phyloP scores from a whole-genome alignment of 495 filamentous ascomycete species.

The Bombardia bombarda region DNA sequence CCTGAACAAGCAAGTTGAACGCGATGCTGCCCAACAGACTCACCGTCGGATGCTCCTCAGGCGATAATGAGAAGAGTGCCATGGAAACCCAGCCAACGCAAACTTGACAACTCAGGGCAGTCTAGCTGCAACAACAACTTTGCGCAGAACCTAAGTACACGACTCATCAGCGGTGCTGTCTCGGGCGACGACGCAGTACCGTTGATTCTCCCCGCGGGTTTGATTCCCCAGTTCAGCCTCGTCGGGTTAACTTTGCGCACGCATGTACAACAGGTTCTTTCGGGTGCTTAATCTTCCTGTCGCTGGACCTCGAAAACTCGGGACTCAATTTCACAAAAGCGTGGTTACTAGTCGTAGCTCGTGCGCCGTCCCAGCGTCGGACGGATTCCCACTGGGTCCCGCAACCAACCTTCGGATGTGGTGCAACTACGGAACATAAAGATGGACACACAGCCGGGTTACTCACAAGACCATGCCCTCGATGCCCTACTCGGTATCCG shows the following conservation, averaged over 20 bases:
- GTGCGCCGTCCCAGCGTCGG: constrained; percentile 6
- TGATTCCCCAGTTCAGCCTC: too few species aligned
- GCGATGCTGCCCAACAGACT: constrained; percentile 11
- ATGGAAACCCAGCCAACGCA: neutral
- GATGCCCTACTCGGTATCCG: neutral
- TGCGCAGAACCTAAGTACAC: neutral
- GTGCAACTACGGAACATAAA: constrained; percentile 13
- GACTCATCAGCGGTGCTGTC: neutral
- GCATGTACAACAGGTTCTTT: neutral
- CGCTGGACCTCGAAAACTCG: neutral
- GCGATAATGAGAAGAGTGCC: neutral
- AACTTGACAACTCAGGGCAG: neutral
- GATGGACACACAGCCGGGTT: constrained; percentile 2
- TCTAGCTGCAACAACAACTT: neutral
- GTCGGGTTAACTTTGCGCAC: too few species aligned
- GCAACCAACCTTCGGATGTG: constrained; percentile 3
- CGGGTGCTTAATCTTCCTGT: neutral
- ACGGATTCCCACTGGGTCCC: constrained; percentile 1
- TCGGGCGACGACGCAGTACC: neutral
- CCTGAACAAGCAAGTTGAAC: constrained; percentile 1
- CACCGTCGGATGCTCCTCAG: neutral
- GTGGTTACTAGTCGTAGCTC: neutral
- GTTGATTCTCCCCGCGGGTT: neutral
- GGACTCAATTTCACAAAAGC: neutral
- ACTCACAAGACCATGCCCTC: neutral